Evolutionary conservation across 2,329 filamentous ascomycete species (phyloP).

Genomic region (Tolypocladium album): DNA sequence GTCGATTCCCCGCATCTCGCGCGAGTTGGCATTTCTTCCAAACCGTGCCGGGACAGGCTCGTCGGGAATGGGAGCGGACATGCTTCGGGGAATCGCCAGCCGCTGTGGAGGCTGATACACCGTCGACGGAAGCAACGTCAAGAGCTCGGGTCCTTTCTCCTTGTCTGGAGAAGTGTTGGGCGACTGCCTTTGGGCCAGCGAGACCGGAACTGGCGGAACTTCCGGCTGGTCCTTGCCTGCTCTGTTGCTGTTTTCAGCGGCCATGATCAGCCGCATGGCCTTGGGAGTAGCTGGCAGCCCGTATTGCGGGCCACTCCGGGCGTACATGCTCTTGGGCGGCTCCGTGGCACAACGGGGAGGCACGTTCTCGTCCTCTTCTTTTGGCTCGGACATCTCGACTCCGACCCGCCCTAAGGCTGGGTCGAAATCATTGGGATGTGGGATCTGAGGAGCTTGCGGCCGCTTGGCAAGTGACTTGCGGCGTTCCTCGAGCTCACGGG

Average conservation of each 20-base stretch:
- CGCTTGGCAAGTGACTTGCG: conserved; percentile 73
- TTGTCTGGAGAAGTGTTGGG: conserved; percentile 24
- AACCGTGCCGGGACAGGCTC: conserved; percentile 18
- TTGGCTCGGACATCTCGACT: conserved; percentile 33
- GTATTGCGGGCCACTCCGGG: conserved; percentile 41
- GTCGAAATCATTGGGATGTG: conserved; percentile 53
- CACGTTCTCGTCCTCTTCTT: conserved; percentile 28
- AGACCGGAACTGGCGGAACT: conserved; percentile 41
- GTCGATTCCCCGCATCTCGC: conserved; percentile 35
- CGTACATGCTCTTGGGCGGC: conserved; percentile 42
- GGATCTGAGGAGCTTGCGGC: conserved; percentile 69
- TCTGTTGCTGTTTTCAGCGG: conserved; percentile 37
- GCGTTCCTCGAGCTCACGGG: conserved; percentile 79
- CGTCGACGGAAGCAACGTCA: conserved; percentile 46
- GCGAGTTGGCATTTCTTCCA: conserved; percentile 23
- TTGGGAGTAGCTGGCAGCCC: conserved; percentile 86
- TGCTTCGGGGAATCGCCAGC: conserved; percentile 44
- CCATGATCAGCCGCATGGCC: conserved; percentile 76
- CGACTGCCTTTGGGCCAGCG: conserved; percentile 32
- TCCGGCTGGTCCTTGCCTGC: conserved; percentile 34
- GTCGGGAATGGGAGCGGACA: conserved; percentile 45
- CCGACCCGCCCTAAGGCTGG: conserved; percentile 13
- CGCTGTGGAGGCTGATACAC: conserved; percentile 46
- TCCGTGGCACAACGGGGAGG: conserved; percentile 56
- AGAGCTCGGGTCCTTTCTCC: conserved; percentile 14